Percentiles rank a stretch among this genome's conserved stretches.
These are phyloP conservation scores for Tephrocybe sp. DNA, from an alignment of 768 basidiomycete species.

Conservation along the genomic window DNA sequence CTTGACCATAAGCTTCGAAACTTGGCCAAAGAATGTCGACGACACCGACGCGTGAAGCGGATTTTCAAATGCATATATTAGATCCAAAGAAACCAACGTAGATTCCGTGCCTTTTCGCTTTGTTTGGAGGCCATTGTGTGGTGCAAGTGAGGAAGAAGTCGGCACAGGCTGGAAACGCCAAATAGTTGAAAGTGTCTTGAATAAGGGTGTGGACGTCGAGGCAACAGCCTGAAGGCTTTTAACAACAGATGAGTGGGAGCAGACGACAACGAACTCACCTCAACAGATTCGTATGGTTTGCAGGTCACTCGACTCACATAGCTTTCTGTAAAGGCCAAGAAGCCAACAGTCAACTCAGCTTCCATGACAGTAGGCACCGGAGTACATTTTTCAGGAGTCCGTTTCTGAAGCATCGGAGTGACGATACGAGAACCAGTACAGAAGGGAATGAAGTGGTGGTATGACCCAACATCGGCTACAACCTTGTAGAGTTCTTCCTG, in stretches of 20 bases:
- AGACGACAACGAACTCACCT: slow-evolving; percentile 45
- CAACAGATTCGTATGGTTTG: slow-evolving; percentile 71
- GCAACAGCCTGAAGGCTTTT: slow-evolving; percentile 55
- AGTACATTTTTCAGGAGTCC: slow-evolving; percentile 22
- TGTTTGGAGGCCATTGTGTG: slow-evolving; percentile 14
- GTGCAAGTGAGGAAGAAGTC: slow-evolving; percentile 32
- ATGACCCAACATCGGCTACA: slow-evolving; percentile 86
- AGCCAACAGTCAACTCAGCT: slow-evolving; percentile 86
- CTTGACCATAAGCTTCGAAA: slow-evolving; percentile 85
- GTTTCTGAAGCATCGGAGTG: slow-evolving; percentile 22
- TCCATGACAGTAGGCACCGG: slow-evolving; percentile 49
- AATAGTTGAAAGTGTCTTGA: slow-evolving; percentile 64
- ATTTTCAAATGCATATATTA: slow-evolving; percentile 84
- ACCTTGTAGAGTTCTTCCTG: slow-evolving; percentile 78
- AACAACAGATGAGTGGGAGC: too few relatives aligned
- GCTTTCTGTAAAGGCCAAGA: slow-evolving; percentile 82
- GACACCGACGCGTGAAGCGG: slow-evolving; percentile 85
- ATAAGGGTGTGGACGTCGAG: slow-evolving; percentile 68
- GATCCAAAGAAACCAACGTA: slow-evolving; percentile 83
- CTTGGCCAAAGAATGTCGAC: slow-evolving; percentile 79
- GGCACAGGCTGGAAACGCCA: slow-evolving; percentile 70
- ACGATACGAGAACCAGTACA: slow-evolving; percentile 76
- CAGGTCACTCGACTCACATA: slow-evolving; percentile 87
- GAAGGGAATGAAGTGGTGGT: slow-evolving; percentile 86
- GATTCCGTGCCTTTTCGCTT: slow-evolving; percentile 31